Evolutionary conservation across 2,329 filamentous ascomycete species (phyloP).

Genomic region (Ophiognomonia clavigignenti-juglandacearum): DNA sequence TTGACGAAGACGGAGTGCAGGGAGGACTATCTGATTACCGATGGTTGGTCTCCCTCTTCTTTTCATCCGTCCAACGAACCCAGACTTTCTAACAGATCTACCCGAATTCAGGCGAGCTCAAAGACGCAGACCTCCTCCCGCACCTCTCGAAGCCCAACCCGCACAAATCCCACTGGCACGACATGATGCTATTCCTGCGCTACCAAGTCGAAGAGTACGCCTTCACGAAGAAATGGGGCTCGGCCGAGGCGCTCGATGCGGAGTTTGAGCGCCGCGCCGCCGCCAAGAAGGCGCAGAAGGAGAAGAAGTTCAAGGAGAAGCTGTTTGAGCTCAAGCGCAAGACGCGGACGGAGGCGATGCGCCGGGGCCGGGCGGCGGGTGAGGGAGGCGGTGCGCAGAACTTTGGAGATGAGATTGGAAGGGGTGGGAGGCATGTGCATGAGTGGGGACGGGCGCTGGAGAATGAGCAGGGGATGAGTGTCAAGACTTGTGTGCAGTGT

Average conservation of each 20-base stretch:
- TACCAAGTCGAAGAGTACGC: conserved; percentile 95
- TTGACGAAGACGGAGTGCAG: conserved; percentile 95
- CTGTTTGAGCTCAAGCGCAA: conserved; percentile 87
- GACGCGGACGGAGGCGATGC: conserved; percentile 85
- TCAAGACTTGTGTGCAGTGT: conserved; percentile 75
- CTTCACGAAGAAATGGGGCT: conserved; percentile 86
- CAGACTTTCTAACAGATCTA: background rate
- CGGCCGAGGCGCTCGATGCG: conserved; percentile 74
- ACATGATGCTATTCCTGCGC: conserved; percentile 96
- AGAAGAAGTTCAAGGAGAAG: conserved; percentile 87
- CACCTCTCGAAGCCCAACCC: conserved; percentile 89
- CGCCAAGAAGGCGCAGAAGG: conserved; percentile 80
- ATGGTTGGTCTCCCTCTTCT: conserved; percentile 55
- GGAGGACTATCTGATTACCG: conserved; percentile 92
- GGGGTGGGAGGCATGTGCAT: conserved; percentile 72
- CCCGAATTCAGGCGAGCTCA: conserved; percentile 66
- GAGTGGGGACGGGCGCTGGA: conserved; percentile 74
- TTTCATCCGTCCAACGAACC: background rate
- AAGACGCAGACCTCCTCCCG: conserved; percentile 78
- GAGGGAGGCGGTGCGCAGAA: conserved; percentile 69
- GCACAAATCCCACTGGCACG: conserved; percentile 93
- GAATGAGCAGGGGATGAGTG: conserved; percentile 66
- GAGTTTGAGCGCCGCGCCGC: conserved; percentile 78
- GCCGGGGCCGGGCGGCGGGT: conserved; percentile 54
- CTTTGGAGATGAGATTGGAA: conserved; percentile 46